These are phyloP conservation scores for Metarhizium humberi DNA, from an alignment of 2,329 filamentous ascomycete genomes.

Conservation along the genomic window DNA sequence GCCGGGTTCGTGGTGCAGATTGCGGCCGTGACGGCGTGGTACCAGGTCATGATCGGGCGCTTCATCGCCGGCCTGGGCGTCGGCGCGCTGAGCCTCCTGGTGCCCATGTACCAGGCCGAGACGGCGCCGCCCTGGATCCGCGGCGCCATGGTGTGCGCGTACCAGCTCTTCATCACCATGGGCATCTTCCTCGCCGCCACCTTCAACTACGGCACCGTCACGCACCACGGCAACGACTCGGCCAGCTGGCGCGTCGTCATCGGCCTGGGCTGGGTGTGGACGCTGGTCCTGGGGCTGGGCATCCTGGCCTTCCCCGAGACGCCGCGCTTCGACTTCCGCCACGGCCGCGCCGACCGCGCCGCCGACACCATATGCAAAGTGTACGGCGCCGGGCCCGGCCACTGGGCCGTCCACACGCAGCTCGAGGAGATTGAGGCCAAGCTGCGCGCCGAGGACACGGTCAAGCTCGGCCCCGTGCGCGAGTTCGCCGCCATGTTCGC, in stretches of 20 bases:
- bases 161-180: conserved; percentile 64
- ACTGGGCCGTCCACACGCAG: conserved; percentile 36
- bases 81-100: conserved; percentile 53
- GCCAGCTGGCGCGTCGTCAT: conserved; percentile 53
- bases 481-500: conserved; percentile 52
- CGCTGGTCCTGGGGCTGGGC: conserved; percentile 35
- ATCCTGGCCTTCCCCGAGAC: conserved; percentile 44
- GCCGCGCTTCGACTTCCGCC: conserved; percentile 40
- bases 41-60: conserved; percentile 56
- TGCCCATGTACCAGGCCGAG: conserved; percentile 69
- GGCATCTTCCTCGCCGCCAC: conserved; percentile 53
- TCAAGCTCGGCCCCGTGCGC: conserved; percentile 30
- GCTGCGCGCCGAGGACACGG: conserved; percentile 35
- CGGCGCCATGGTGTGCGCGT: conserved; percentile 54
- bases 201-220: conserved; percentile 53
- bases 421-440: conserved; percentile 45
- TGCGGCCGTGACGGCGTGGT: conserved; percentile 45
- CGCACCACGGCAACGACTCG: conserved; percentile 32
- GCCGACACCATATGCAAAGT: conserved; percentile 37
- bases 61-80: conserved; percentile 59
- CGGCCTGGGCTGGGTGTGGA: conserved; percentile 42
- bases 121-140: conserved; percentile 58
- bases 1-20: conserved; percentile 62
- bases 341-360: conserved; percentile 36
- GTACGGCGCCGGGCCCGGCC: conserved; percentile 33